Conservation (phyloP, 192 early-diverging fungal genomes). For the Phycomyces blakesleeanus region DNA sequence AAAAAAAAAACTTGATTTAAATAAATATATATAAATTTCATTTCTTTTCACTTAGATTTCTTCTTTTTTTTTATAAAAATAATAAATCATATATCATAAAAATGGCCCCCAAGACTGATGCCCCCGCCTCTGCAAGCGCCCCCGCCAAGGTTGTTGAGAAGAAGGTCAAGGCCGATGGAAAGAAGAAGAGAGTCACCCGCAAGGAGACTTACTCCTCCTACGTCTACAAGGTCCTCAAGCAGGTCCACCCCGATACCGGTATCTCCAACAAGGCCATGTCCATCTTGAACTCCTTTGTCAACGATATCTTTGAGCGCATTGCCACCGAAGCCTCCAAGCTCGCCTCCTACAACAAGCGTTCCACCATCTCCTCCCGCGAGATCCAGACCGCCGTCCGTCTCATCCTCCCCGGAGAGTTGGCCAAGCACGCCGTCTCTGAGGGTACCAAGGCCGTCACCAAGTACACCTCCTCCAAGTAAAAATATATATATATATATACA, state of each 20-base stretch:
- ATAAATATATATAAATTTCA: too few species aligned
- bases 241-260: constrained; percentile 94
- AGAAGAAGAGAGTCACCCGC: constrained; percentile 66
- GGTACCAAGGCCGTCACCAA: constrained; percentile 98
- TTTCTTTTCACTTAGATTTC: too few species aligned
- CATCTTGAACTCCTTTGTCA: constrained; percentile 90
- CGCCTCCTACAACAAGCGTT: constrained; percentile 83
- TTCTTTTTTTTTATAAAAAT: neutral
- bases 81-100: too few species aligned
- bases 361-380: constrained; percentile 86
- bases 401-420: constrained; percentile 82
- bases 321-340: constrained; percentile 70
- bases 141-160: constrained; percentile 67
- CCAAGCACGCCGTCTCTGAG: constrained; percentile 96
- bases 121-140: constrained; percentile 71
- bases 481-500: neutral
- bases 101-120: constrained; percentile 35
- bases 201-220: constrained; percentile 93
- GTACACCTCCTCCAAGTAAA: constrained; percentile 81
- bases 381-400: constrained; percentile 69
- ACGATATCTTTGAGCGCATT: constrained; percentile 83
- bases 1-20: too few species aligned
- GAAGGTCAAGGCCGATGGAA: constrained; percentile 56
- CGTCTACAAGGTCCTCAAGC: constrained; percentile 97
- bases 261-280: constrained; percentile 96